These are phyloP conservation scores for Phaeodactylum tricornutum DNA, from an alignment of 108 stramenopile genomes.

Conservation along the genomic window DNA sequence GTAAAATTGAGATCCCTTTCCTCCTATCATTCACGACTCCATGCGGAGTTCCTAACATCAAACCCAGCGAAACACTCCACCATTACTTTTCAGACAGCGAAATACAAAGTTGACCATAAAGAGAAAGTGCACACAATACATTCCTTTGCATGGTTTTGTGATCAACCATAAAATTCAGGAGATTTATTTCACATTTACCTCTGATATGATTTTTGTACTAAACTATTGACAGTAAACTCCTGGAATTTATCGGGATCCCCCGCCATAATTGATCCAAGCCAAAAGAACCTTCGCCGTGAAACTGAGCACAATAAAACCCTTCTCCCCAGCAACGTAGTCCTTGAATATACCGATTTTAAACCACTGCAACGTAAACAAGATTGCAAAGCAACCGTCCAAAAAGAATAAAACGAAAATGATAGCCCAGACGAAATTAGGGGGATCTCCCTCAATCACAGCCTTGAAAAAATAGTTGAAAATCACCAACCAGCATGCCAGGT, in stretches of 20 bases:
- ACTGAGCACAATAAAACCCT: slow-evolving; percentile 8
- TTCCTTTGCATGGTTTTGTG: too few species aligned
- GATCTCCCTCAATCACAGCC: not conserved
- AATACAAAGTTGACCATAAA: too few species aligned
- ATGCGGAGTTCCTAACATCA: too few species aligned
- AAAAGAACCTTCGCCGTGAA: slow-evolving; percentile 6
- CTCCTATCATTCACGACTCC: too few species aligned
- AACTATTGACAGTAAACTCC: too few species aligned
- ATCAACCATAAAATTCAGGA: too few species aligned
- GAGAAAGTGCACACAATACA: too few species aligned
- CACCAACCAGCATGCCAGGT: slow-evolving; percentile 2
- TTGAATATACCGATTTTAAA: not conserved
- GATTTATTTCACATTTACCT: too few species aligned
- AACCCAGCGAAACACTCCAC: too few species aligned
- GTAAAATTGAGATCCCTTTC: too few species aligned
- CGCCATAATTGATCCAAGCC: slow-evolving; percentile 9
- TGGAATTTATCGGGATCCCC: slow-evolving; percentile 2
- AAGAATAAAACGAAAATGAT: slow-evolving; percentile 11
- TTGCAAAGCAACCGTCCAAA: slow-evolving; percentile 9
- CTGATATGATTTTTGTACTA: too few species aligned
- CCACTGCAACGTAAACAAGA: slow-evolving; percentile 12
- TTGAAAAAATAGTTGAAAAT: slow-evolving; percentile 7
- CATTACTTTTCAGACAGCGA: too few species aligned
- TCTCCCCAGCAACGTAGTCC: slow-evolving; percentile 10
- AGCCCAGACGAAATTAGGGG: slow-evolving; percentile 4